These are phyloP conservation scores for Phytophthora fragariaefolia DNA, from an alignment of 352 stramenopile genomes.

Conservation along the genomic window DNA sequence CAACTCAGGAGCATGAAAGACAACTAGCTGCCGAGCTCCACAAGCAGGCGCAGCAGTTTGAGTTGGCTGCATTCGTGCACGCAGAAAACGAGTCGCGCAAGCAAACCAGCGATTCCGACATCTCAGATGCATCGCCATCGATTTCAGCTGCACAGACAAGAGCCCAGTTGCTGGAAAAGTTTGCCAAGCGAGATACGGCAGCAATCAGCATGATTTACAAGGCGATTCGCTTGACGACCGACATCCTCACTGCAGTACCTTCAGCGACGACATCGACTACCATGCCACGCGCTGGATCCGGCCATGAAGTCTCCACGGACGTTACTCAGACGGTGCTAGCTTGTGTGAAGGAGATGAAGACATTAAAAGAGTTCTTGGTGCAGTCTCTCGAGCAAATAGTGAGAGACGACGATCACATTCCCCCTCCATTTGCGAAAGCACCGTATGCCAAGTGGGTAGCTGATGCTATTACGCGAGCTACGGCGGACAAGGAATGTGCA, in stretches of 20 bases:
- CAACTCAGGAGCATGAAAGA: slow-evolving; percentile 17
- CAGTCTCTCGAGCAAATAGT: slow-evolving; percentile 62
- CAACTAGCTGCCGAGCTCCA: slow-evolving; percentile 38
- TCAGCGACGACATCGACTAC: not conserved
- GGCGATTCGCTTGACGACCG: slow-evolving; percentile 67
- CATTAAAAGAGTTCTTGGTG: slow-evolving; percentile 70
- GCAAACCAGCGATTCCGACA: slow-evolving; percentile 9
- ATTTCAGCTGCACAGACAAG: slow-evolving; percentile 29
- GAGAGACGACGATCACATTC: slow-evolving; percentile 24
- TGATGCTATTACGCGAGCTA: slow-evolving; percentile 26
- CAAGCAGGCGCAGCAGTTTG: slow-evolving; percentile 55
- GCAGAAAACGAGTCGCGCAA: slow-evolving; percentile 16
- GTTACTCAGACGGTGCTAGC: slow-evolving; percentile 64
- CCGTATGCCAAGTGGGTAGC: slow-evolving; percentile 32
- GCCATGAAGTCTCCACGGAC: slow-evolving; percentile 55
- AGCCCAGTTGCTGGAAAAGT: slow-evolving; percentile 50
- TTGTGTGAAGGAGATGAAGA: slow-evolving; percentile 78
- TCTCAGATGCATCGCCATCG: not conserved
- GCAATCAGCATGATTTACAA: slow-evolving; percentile 72
- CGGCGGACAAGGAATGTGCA: slow-evolving; percentile 46
- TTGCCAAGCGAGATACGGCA: slow-evolving; percentile 66
- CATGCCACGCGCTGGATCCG: not conserved
- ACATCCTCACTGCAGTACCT: slow-evolving; percentile 63
- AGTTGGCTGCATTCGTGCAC: slow-evolving; percentile 43
- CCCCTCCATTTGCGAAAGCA: slow-evolving; percentile 16